phyloP scores from a whole-genome alignment of 495 filamentous ascomycete species.

The Echria macrotheca region DNA sequence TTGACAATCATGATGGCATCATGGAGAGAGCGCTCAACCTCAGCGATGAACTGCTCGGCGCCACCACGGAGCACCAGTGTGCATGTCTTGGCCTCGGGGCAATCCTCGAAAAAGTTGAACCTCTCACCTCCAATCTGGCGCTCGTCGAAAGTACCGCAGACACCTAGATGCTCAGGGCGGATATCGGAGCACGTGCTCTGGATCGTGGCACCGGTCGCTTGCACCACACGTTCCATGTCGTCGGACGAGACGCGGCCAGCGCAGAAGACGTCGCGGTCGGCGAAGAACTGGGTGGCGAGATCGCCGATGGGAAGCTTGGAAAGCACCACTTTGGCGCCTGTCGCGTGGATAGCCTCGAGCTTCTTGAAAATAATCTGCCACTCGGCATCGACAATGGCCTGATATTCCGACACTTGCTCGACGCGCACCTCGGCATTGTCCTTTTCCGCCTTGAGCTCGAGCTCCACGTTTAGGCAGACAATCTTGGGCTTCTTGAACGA shows the following conservation, averaged over 20 bases:
- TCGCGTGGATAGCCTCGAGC: slow-evolving; percentile 86
- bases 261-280: slow-evolving; percentile 97
- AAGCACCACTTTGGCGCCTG: slow-evolving; percentile 92
- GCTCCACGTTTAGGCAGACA: slow-evolving; percentile 92
- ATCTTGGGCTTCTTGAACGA: slow-evolving; percentile 89
- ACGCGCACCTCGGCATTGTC: slow-evolving; percentile 98
- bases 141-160: slow-evolving; percentile 88
- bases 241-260: slow-evolving; percentile 89
- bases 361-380: slow-evolving; percentile 99
- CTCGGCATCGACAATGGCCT: slow-evolving; percentile 97
- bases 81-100: slow-evolving; percentile 92
- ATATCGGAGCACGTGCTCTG: slow-evolving; percentile 98
- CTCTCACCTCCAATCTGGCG: slow-evolving; percentile 95
- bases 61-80: slow-evolving; percentile 92
- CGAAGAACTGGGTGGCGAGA: slow-evolving; percentile 95
- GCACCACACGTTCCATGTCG: slow-evolving; percentile 92
- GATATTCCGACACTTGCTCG: slow-evolving; percentile 98
- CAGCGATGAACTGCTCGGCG: slow-evolving; percentile 97
- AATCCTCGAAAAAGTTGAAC: slow-evolving; percentile 97
- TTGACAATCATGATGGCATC: slow-evolving; percentile 99
- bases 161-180: slow-evolving; percentile 79
- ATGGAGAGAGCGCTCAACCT: slow-evolving; percentile 93
- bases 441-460: slow-evolving; percentile 97
- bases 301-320: slow-evolving; percentile 98
- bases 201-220: slow-evolving; percentile 85